These are phyloP conservation scores for Naganishia onofrii DNA, from an alignment of 768 basidiomycete genomes.

Conservation along the genomic window DNA sequence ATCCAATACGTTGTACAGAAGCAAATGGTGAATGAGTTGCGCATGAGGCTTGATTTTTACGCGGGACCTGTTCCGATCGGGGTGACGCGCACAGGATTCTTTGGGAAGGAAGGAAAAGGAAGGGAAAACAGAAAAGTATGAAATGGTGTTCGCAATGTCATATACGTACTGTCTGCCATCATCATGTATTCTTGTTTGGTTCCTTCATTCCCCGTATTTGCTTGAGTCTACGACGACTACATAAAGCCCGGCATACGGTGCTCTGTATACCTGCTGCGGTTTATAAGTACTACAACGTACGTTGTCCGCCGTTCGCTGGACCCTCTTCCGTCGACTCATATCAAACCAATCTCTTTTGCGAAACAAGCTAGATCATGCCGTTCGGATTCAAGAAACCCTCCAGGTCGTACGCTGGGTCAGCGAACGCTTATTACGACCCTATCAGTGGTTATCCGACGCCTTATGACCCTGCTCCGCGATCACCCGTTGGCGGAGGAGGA, in stretches of 20 bases:
- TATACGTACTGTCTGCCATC: no score
- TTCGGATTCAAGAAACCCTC: conserved; percentile 31
- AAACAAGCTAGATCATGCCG: conserved; percentile 2
- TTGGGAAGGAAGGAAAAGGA: background rate
- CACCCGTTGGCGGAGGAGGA: background rate
- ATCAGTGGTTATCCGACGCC: conserved; percentile 27
- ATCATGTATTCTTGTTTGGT: no score
- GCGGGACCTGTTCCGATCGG: background rate
- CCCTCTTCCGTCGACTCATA: background rate
- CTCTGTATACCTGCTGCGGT: no score
- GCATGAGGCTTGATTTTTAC: no score
- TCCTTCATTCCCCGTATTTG: no score
- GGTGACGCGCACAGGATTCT: conserved; percentile 1
- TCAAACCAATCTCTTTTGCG: no score
- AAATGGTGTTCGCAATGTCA: no score
- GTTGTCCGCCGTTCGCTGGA: background rate
- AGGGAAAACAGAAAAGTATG: background rate
- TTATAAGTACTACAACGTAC: background rate
- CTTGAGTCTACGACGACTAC: no score
- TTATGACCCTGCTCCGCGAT: conserved; percentile 7
- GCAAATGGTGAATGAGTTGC: no score
- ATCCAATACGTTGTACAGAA: background rate
- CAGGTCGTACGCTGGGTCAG: conserved; percentile 18
- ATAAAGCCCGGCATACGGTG: no score
- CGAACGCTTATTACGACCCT: conserved; percentile 23